These are phyloP conservation scores for Phoenix roebelenii DNA, from an alignment of 176 grass and related monocot genomes.

Conservation along the genomic window DNA sequence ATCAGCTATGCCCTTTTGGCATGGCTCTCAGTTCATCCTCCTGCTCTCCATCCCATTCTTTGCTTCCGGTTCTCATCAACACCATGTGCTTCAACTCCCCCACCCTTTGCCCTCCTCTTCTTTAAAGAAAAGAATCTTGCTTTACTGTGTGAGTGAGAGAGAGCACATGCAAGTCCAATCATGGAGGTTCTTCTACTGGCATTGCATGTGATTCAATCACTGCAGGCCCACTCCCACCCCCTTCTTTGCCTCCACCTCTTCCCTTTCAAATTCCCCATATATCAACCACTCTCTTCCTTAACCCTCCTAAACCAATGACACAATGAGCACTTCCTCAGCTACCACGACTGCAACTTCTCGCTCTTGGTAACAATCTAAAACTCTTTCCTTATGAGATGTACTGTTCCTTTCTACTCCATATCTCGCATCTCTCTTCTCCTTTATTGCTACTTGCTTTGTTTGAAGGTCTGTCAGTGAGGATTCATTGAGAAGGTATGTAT, in stretches of 20 bases:
- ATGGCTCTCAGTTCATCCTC: background rate
- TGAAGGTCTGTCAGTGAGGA: slow-evolving; percentile 90
- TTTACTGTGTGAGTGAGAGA: slow-evolving; percentile 10
- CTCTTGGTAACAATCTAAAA: slow-evolving; percentile 5
- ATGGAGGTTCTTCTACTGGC: slow-evolving; percentile 25
- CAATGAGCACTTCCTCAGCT: slow-evolving; percentile 12
- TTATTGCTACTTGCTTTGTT: background rate
- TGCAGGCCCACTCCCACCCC: slow-evolving; percentile 7
- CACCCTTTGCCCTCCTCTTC: slow-evolving; percentile 19
- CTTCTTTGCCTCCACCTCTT: background rate
- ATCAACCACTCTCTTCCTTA: background rate
- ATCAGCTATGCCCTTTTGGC: background rate
- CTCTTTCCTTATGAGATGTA: no score
- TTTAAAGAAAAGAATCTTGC: slow-evolving; percentile 41
- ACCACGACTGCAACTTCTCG: background rate
- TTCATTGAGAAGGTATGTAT: slow-evolving; percentile 74
- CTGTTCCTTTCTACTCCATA: no score
- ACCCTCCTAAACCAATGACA: background rate
- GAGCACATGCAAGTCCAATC: slow-evolving; percentile 4
- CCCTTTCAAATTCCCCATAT: no score
- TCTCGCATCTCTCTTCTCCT: no score
- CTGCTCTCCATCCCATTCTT: background rate
- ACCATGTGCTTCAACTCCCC: slow-evolving; percentile 44
- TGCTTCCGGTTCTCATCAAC: slow-evolving; percentile 13
- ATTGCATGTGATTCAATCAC: slow-evolving; percentile 50